Conservation (phyloP, 2,329 filamentous ascomycete species). For the Aureobasidium subglaciale region DNA sequence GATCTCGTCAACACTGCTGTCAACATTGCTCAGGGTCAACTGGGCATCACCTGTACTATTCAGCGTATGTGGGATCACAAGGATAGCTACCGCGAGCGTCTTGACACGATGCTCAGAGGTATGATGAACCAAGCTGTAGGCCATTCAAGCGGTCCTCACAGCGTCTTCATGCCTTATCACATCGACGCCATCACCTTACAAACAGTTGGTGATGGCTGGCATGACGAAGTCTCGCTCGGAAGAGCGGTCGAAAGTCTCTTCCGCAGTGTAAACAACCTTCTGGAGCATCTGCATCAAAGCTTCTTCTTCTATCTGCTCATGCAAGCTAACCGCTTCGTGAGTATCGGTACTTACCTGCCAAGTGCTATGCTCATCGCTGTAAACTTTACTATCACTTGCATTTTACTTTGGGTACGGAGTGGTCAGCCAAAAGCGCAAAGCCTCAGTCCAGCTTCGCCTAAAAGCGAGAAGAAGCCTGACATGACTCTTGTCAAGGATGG, state of each 20-base stretch:
- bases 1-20: constrained; percentile 94
- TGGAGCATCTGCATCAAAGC: constrained; percentile 95
- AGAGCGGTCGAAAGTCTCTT: constrained; percentile 84
- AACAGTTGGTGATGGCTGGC: constrained; percentile 84
- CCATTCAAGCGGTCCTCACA: constrained; percentile 83
- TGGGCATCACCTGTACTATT: constrained; percentile 76
- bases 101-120: constrained; percentile 82
- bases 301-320: constrained; percentile 99
- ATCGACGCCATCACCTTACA: constrained; percentile 93
- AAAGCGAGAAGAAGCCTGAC: constrained; percentile 27
- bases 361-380: constrained; percentile 95
- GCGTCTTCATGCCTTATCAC: constrained; percentile 94
- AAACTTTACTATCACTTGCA: constrained; percentile 93
- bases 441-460: constrained; percentile 29
- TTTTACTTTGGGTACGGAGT: constrained; percentile 87
- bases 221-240: constrained; percentile 95
- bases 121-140: constrained; percentile 90
- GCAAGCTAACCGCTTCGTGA: constrained; percentile 87
- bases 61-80: constrained; percentile 78
- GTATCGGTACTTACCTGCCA: constrained; percentile 93
- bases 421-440: constrained; percentile 39
- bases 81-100: constrained; percentile 70
- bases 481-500: constrained; percentile 32
- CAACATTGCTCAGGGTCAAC: constrained; percentile 79
- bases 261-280: constrained; percentile 87